Conservation (phyloP, 192 early-diverging fungal species). For the Rhizophagus prolifer region DNA sequence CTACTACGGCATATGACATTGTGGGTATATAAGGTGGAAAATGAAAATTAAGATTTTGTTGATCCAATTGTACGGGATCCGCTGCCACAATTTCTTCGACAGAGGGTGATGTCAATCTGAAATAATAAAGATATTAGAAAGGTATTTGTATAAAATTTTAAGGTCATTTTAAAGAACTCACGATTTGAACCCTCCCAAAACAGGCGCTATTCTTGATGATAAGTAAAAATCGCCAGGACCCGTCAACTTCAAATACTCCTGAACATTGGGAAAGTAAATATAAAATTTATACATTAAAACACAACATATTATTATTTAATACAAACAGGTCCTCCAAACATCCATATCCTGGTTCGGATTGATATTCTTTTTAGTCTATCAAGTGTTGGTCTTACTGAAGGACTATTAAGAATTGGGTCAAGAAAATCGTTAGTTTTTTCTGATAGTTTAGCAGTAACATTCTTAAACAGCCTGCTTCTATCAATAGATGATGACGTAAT, state of each 20-base stretch:
- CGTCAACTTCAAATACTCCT: constrained; percentile 56
- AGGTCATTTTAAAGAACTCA: neutral
- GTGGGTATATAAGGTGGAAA: neutral
- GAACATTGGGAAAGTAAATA: neutral
- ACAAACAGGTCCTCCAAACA: constrained; percentile 43
- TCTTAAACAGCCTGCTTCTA: neutral
- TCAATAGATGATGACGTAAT: constrained; percentile 35
- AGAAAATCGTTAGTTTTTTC: neutral
- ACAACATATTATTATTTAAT: neutral
- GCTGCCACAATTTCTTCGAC: constrained; percentile 29
- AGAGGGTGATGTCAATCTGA: constrained; percentile 24
- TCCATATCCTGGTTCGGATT: constrained; percentile 34
- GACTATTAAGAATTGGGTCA: constrained; percentile 29
- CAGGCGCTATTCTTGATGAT: constrained; percentile 45
- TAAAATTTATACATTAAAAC: too few relatives aligned
- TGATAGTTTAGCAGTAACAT: neutral
- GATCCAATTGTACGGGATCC: neutral
- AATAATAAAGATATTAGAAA: neutral
- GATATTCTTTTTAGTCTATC: constrained; percentile 32
- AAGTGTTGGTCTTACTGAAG: constrained; percentile 40
- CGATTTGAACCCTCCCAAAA: neutral
- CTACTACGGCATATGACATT: constrained; percentile 24
- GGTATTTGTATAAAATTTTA: neutral
- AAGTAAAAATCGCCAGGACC: constrained; percentile 65
- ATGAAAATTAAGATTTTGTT: neutral